Evolutionary conservation across 257 asterid genomes (phyloP).

Genomic region (Przewalskia tangutica): DNA sequence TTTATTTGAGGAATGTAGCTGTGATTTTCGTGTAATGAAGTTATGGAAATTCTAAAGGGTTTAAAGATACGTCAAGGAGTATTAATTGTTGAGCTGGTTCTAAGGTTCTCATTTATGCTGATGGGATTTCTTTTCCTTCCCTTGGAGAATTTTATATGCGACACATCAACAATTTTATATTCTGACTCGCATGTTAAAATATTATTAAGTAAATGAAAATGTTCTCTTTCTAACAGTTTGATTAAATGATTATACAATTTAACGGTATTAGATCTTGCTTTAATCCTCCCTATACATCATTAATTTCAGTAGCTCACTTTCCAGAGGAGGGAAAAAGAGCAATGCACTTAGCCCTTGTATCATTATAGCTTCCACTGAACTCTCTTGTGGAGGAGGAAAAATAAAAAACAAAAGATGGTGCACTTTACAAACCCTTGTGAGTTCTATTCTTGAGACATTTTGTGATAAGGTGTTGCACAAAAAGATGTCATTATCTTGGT

Average conservation of each 20-base stretch:
- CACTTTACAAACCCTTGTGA: background rate
- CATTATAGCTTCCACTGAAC: background rate
- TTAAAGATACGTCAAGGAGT: too few species aligned
- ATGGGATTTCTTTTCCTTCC: too few species aligned
- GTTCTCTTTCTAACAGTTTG: background rate
- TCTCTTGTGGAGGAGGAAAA: background rate
- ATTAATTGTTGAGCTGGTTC: too few species aligned
- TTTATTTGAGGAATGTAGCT: too few species aligned
- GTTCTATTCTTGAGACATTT: background rate
- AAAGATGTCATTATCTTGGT: background rate
- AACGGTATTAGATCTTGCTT: background rate
- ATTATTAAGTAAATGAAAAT: background rate
- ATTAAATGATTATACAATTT: background rate
- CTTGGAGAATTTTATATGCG: too few species aligned
- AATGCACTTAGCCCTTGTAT: background rate
- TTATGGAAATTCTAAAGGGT: too few species aligned
- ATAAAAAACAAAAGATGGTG: background rate
- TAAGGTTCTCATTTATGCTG: too few species aligned
- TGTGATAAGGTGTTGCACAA: background rate
- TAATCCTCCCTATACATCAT: background rate
- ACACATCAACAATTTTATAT: too few species aligned
- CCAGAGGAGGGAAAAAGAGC: background rate
- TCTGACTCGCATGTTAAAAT: background rate
- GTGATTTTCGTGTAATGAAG: too few species aligned
- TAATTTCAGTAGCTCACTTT: background rate